phyloP scores from a whole-genome alignment of 2,329 filamentous ascomycete species.

The Fusarium sp. region DNA sequence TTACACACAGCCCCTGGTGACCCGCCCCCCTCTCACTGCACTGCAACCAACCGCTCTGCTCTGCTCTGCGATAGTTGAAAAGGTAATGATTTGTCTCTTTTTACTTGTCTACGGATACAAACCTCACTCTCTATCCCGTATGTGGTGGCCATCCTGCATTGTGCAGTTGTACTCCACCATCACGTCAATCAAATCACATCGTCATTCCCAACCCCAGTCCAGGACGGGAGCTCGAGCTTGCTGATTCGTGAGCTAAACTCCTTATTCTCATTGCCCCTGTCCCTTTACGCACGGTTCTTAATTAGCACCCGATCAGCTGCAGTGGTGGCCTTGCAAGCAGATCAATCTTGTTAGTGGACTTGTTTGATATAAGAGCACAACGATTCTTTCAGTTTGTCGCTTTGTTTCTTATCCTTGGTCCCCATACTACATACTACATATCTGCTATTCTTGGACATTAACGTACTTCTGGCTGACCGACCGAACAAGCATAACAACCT shows the following conservation, averaged over 20 bases:
- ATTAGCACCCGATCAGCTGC: constrained; percentile 32
- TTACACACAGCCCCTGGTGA: constrained; percentile 20
- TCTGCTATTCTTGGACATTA: background rate
- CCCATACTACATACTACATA: background rate
- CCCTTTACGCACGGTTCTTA: constrained; percentile 30
- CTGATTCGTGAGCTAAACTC: constrained; percentile 33
- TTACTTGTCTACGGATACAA: background rate
- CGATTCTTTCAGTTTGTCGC: background rate
- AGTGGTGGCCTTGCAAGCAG: constrained; percentile 15
- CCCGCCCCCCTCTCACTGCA: background rate
- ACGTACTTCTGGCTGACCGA: constrained; percentile 10
- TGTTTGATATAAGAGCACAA: constrained; percentile 13
- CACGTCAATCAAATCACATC: constrained; percentile 42
- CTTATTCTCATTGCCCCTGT: constrained; percentile 25
- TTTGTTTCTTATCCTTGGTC: background rate
- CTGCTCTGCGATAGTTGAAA: constrained; percentile 7
- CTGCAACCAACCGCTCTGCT: constrained; percentile 9
- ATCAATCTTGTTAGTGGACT: constrained; percentile 2
- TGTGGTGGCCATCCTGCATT: constrained; percentile 18
- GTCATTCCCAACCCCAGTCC: constrained; percentile 39
- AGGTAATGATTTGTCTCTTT: constrained; percentile 5
- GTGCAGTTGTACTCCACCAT: constrained; percentile 32
- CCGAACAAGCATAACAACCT: constrained; percentile 1
- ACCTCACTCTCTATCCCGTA: background rate
- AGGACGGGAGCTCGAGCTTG: constrained; percentile 29